phyloP scores from a whole-genome alignment of 2,329 filamentous ascomycete genomes.

The Talaromyces amestolkiae region DNA sequence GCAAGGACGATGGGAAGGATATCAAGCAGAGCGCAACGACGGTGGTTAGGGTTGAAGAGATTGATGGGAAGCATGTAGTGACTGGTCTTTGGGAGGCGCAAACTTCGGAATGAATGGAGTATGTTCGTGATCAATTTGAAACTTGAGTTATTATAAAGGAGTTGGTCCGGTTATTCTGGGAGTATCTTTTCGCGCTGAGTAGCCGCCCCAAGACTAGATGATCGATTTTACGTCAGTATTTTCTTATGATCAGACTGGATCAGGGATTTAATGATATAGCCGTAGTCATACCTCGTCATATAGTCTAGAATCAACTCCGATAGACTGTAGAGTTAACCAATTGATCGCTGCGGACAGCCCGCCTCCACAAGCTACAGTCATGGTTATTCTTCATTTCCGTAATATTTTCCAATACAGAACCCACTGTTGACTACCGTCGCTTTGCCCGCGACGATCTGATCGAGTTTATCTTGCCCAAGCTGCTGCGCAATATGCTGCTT shows the following conservation, averaged over 20 bases:
- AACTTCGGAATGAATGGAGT: not conserved
- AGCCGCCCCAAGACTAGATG: slow-evolving; percentile 2
- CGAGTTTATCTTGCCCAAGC: slow-evolving; percentile 4
- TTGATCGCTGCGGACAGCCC: slow-evolving; percentile 1
- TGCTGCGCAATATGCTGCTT: not conserved
- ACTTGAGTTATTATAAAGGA: not conserved
- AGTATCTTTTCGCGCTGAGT: not conserved
- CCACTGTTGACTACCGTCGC: not conserved
- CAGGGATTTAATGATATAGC: no score
- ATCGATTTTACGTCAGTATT: not conserved
- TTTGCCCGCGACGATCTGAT: not conserved
- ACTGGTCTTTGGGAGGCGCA: slow-evolving; percentile 4
- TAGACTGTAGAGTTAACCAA: not conserved
- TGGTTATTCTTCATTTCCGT: no score
- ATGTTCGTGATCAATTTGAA: no score
- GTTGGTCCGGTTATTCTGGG: not conserved
- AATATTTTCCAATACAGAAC: not conserved
- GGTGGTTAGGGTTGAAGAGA: slow-evolving; percentile 1
- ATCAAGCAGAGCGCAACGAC: slow-evolving; percentile 6
- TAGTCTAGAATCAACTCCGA: not conserved
- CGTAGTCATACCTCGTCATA: not conserved
- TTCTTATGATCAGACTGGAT: no score
- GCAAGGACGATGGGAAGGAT: not conserved
- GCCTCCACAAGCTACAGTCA: not conserved
- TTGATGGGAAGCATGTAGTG: not conserved